Evolutionary conservation across 768 basidiomycete species (phyloP).

Genomic region (Coprinopsis marcescibilis): DNA sequence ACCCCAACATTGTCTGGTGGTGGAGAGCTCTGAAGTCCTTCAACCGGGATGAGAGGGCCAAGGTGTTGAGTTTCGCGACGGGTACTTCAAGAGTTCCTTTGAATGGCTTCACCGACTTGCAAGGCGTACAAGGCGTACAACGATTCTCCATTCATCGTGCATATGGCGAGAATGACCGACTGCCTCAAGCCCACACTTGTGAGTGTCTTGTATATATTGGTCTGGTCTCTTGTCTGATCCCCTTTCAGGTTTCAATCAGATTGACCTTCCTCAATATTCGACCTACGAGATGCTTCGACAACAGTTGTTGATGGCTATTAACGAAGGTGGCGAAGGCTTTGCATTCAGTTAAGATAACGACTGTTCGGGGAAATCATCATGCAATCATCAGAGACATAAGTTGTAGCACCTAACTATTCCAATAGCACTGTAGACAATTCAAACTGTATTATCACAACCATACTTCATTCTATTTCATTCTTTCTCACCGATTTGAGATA

Average conservation of each 20-base stretch:
- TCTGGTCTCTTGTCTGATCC: too few relatives aligned
- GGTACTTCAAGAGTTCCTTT: conserved; percentile 90
- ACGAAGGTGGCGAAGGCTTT: conserved; percentile 94
- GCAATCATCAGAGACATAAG: too few relatives aligned
- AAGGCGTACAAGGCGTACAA: conserved; percentile 90
- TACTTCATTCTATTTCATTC: too few relatives aligned
- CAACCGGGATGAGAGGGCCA: conserved; percentile 92
- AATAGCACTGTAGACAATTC: too few relatives aligned
- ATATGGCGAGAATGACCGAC: conserved; percentile 77
- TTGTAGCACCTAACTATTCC: too few relatives aligned
- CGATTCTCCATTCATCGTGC: conserved; percentile 95
- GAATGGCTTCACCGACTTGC: conserved; percentile 92
- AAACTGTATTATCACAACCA: too few relatives aligned
- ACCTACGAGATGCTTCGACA: conserved; percentile 96
- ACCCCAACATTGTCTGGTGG: conserved; percentile 98
- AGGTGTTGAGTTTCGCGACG: conserved; percentile 96
- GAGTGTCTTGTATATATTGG: conserved; percentile 27
- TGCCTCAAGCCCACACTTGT: conserved; percentile 91
- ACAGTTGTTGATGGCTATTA: conserved; percentile 86
- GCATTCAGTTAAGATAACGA: conserved; percentile 54
- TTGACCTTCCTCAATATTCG: conserved; percentile 90
- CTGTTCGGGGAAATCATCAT: too few relatives aligned
- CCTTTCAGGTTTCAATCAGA: conserved; percentile 94
- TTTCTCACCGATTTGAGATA: too few relatives aligned
- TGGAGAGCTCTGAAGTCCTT: conserved; percentile 98